Percentiles rank a stretch among this genome's conserved stretches.
Evolutionary conservation across 768 basidiomycete species (phyloP).

Genomic region (Boletus edulis): DNA sequence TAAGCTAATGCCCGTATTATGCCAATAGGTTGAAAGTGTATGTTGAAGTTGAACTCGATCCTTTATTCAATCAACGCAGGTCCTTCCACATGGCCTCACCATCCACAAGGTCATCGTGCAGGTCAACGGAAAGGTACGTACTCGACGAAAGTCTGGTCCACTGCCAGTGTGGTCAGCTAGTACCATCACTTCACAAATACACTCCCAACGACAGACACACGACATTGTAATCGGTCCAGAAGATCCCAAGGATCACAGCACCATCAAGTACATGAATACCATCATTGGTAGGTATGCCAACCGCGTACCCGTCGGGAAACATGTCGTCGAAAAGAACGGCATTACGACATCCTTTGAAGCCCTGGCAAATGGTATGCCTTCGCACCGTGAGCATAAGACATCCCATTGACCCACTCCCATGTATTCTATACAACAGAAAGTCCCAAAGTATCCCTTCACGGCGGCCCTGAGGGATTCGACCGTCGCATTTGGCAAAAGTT

Average conservation of each 20-base stretch:
- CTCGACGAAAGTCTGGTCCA: neutral
- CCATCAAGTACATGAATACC: conserved; percentile 69
- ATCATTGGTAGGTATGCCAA: conserved; percentile 74
- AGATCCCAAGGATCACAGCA: conserved; percentile 52
- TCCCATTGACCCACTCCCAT: conserved; percentile 7
- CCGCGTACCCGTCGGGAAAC: conserved; percentile 60
- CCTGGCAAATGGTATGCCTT: conserved; percentile 34
- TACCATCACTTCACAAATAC: neutral
- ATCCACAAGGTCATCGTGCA: conserved; percentile 67
- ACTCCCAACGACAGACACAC: conserved; percentile 49
- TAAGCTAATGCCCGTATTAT: conserved; percentile 23
- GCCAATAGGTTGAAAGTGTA: neutral
- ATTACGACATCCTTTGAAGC: conserved; percentile 47
- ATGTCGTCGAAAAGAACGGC: conserved; percentile 52
- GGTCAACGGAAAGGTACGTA: conserved; percentile 56
- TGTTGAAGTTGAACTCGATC: too few species aligned
- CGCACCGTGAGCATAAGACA: neutral
- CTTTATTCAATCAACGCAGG: conserved; percentile 32
- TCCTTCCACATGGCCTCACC: conserved; percentile 66
- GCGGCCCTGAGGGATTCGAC: conserved; percentile 69
- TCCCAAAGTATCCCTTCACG: conserved; percentile 64
- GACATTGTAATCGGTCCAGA: conserved; percentile 77
- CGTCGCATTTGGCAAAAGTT: conserved; percentile 50
- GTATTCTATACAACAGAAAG: conserved; percentile 35
- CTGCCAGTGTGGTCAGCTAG: neutral